A percentile compares a stretch with the other conserved stretches of the same genome.
These are phyloP conservation scores for Ottelia alismoides DNA, from an alignment of 106 monocot genomes.

Conservation along the genomic window DNA sequence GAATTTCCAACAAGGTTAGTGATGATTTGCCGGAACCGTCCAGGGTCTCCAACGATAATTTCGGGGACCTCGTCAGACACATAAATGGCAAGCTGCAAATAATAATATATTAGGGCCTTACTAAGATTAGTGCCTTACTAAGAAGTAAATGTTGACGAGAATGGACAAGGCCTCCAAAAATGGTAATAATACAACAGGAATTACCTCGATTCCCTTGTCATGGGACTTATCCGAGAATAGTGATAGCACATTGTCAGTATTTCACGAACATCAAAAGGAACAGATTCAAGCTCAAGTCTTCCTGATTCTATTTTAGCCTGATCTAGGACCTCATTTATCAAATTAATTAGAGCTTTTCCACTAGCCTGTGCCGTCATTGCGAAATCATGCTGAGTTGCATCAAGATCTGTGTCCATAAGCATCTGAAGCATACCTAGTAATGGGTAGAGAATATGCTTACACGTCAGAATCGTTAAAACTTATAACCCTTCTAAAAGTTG, in stretches of 20 bases:
- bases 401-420: constrained; percentile 77
- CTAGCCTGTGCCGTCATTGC: constrained; percentile 64
- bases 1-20: constrained; percentile 94
- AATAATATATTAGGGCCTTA: too few species aligned
- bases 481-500: too few species aligned
- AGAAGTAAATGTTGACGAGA: too few species aligned
- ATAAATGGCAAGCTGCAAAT: constrained; percentile 61
- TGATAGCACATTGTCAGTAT: constrained; percentile 64
- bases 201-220: constrained; percentile 69
- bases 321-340: constrained; percentile 88
- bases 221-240: constrained; percentile 63
- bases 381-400: constrained; percentile 73
- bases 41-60: constrained; percentile 74
- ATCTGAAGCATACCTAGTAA: constrained; percentile 94
- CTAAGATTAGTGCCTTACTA: too few species aligned
- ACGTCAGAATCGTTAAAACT: too few species aligned
- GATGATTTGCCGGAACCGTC: constrained; percentile 86
- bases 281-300: constrained; percentile 62
- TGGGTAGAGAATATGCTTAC: too few species aligned
- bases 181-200: too few species aligned
- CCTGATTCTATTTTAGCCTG: constrained; percentile 85
- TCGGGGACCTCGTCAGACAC: constrained; percentile 75
- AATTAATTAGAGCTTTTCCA: constrained; percentile 51
- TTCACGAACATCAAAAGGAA: constrained; percentile 59
- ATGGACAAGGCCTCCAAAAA: too few species aligned